phyloP scores from a whole-genome alignment of 2,329 filamentous ascomycete species.

The Penicillium corylophilum region DNA sequence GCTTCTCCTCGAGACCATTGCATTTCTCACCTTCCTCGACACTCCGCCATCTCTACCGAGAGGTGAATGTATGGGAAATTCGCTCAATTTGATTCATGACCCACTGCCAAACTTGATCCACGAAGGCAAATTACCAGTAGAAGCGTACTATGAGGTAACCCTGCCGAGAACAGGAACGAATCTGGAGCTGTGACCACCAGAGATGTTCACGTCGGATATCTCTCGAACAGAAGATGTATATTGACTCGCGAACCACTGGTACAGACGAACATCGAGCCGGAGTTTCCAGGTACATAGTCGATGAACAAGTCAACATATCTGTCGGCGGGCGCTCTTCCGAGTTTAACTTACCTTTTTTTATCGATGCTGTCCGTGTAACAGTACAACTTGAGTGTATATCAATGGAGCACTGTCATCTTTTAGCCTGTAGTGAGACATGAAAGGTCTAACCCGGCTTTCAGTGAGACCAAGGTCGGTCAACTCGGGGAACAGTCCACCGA shows the following conservation, averaged over 20 bases:
- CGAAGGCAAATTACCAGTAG: too few species aligned
- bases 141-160: too few species aligned
- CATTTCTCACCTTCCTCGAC: not conserved
- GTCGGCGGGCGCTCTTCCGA: not conserved
- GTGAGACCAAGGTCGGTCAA: not conserved
- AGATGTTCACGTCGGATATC: not conserved
- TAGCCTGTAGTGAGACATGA: not conserved
- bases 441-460: not conserved
- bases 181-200: not conserved
- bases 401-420: not conserved
- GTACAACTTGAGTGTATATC: not conserved
- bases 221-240: not conserved
- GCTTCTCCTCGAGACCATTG: not conserved
- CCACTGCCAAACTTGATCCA: too few species aligned
- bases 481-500: not conserved
- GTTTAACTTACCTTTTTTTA: not conserved
- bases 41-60: not conserved
- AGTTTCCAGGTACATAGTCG: not conserved
- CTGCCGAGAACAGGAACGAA: not conserved
- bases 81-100: not conserved
- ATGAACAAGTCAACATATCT: not conserved
- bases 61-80: not conserved
- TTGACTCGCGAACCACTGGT: not conserved
- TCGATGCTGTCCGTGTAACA: not conserved
- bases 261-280: not conserved